Percentiles rank a stretch among this genome's conserved stretches.
These are phyloP conservation scores for Polygonum maritimum DNA, from an alignment of 148 eudicot genomes.

Conservation along the genomic window DNA sequence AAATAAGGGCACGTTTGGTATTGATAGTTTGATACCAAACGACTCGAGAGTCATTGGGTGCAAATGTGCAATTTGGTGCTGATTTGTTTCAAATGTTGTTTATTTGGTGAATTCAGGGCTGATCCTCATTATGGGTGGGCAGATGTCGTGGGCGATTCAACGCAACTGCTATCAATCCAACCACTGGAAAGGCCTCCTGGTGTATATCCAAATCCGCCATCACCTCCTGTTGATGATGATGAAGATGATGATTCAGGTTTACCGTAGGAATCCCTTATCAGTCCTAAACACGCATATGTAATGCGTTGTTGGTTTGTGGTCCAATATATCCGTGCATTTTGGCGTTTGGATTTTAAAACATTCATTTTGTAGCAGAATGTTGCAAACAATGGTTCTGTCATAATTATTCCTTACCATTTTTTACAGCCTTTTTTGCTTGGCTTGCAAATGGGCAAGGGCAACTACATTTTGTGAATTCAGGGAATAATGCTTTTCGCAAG, in stretches of 20 bases:
- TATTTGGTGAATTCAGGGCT: slow-evolving; percentile 36
- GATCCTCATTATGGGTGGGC: slow-evolving; percentile 99
- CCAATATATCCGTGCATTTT: not conserved
- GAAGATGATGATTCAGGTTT: not conserved
- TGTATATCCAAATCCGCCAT: slow-evolving; percentile 55
- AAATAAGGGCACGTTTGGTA: not conserved
- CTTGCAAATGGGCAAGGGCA: not conserved
- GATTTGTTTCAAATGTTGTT: not conserved
- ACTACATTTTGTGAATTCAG: not conserved
- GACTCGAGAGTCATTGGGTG: not conserved
- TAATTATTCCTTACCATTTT: slow-evolving; percentile 1
- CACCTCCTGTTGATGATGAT: slow-evolving; percentile 33
- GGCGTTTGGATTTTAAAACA: not conserved
- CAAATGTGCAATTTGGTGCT: not conserved
- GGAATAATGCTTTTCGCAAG: not conserved
- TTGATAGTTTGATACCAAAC: too few relatives aligned
- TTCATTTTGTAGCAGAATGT: slow-evolving; percentile 9
- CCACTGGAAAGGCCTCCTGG: slow-evolving; percentile 90
- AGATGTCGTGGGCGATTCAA: slow-evolving; percentile 92
- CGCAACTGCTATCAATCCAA: slow-evolving; percentile 68
- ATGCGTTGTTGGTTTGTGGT: not conserved
- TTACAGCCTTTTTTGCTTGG: not conserved
- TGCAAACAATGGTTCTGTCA: not conserved
- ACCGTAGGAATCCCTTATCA: not conserved
- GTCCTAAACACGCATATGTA: not conserved